Evolutionary conservation across 805 yeast genomes (phyloP).

Genomic region (Saturnispora galanensis): DNA sequence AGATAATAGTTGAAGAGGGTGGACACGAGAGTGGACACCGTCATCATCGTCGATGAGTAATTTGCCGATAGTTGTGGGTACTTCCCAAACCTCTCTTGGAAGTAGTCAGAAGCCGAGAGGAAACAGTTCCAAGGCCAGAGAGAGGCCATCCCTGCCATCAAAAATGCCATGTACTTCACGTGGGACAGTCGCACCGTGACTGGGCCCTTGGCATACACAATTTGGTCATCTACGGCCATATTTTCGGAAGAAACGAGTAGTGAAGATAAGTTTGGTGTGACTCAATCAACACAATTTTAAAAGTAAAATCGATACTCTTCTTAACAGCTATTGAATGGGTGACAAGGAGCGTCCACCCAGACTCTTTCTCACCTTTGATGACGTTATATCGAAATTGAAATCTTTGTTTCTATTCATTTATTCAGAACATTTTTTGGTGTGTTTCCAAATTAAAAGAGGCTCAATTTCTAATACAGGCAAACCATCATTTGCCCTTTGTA

Average conservation of each 20-base stretch:
- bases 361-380: too few species aligned
- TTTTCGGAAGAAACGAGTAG: neutral
- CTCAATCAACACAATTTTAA: too few species aligned
- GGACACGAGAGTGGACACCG: conserved; percentile 64
- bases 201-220: neutral
- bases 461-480: too few species aligned
- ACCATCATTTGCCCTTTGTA: too few species aligned
- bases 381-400: too few species aligned
- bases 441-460: too few species aligned
- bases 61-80: conserved; percentile 41
- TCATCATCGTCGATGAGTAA: conserved; percentile 83
- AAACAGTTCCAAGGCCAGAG: conserved; percentile 98
- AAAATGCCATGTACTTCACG: conserved; percentile 48
- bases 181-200: conserved; percentile 12
- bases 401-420: too few species aligned
- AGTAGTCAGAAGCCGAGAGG: conserved; percentile 76
- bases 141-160: conserved; percentile 63
- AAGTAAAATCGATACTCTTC: too few species aligned
- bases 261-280: too few species aligned
- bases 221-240: conserved; percentile 2
- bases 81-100: conserved; percentile 48
- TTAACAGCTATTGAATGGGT: too few species aligned
- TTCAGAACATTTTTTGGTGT: too few species aligned
- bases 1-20: conserved; percentile 49
- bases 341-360: too few species aligned